Base-by-base conservation (phyloP, 768 basidiomycete genomes). In the Neoboletus brunneissimus region DNA sequence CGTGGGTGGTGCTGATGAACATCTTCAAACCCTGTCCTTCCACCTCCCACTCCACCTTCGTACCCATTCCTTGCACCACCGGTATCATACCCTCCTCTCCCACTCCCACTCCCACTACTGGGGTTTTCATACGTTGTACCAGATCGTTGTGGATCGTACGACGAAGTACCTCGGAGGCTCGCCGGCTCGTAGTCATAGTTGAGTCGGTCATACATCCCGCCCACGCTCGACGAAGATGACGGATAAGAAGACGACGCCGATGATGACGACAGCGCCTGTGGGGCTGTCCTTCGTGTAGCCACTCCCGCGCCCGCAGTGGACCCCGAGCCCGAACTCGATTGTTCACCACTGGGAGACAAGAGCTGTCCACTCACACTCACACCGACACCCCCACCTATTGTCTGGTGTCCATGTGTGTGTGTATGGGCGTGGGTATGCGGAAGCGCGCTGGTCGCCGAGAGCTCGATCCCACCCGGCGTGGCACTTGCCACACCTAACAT, bases 401-500 rank as follows among this genome's bases (percentile, higher is more conserved):
- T 9, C 18, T 58, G 57, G 42, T 68, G 58, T 0, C 53, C 37
- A 20, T 66, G 58, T 8, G 56, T 4, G 32, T 60, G 61, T 0
- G 55, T 2, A 41, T 59, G 55, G 1, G 57, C 13, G 20, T 59
- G 61, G 12, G 44, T 5, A 42, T 64, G 60, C 7, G 64, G 38
- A 47, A 54, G 64, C 4, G 51, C 25, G 18, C 10, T 54, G 31
- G 57, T 41, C 13, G 53, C 51, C 2, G 70, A 58, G 34, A 72
- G 70, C 32, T 73, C 70, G 18, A 72, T 62, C n/a, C 70, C 70
- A 12, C 70, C 70, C 0, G 69, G 70, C 6, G 70, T 67, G 15
- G 63, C 70, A 38, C 70, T 72, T 10, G 72, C 72, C 12, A 69
- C 63, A 18, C 59, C 68, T 45, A 72, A 45, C 71, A 73, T 72